Base-by-base conservation (phyloP, 495 filamentous ascomycete species). In the Neurospora sp. region DNA sequence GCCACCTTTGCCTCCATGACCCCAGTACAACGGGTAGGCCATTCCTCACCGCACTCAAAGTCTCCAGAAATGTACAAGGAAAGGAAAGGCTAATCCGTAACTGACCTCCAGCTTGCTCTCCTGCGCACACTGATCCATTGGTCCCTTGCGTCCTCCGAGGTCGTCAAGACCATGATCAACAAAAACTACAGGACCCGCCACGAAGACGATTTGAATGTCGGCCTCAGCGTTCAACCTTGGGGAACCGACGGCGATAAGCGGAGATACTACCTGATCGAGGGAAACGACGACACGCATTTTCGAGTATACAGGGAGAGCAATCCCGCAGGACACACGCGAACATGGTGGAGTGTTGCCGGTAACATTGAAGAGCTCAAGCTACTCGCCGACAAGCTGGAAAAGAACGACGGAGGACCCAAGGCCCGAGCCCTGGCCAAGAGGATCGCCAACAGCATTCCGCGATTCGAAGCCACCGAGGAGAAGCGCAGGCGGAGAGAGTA, bases 381-480 rank as follows among this genome's bases (percentile, higher is more conserved):
- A 7, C 83, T 98, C 22, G 90, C 90, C 16, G 86, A 91, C 14
- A 94, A 91, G 77, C 85, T 99, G 9, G 87, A 89, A 53, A 86
- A 82, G 9, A 84, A 88, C 39, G 95, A 99, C 72, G 92, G 90
- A 71, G 91, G 89, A 8, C 92, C 90, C 65, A 90, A 93, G 77
- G 92, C 94, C 1, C 89, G 90, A 74, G 86, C 88, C 40, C 85
- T 99, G 37, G 90, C 91, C 72, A 89, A 91, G 72, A 90, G 87
- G 77, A 97, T 99, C 72, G 78, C 83, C n/a, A 85, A 86, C 74
- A 93, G 93, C 7, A 91, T 98, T 61, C 93, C 95, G 40, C 89
- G 93, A n/a, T 98, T 99, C 76, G 96, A 98, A 79, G 93, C 92
- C 35, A 93, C 92, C 38, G 95, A 98, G 82, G 93, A 96, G 92